A percentile compares a stretch with the other conserved stretches of the same genome.
These are phyloP conservation scores for Hura crepitans DNA, from an alignment of 441 rosid genomes.

Conservation along the genomic window DNA sequence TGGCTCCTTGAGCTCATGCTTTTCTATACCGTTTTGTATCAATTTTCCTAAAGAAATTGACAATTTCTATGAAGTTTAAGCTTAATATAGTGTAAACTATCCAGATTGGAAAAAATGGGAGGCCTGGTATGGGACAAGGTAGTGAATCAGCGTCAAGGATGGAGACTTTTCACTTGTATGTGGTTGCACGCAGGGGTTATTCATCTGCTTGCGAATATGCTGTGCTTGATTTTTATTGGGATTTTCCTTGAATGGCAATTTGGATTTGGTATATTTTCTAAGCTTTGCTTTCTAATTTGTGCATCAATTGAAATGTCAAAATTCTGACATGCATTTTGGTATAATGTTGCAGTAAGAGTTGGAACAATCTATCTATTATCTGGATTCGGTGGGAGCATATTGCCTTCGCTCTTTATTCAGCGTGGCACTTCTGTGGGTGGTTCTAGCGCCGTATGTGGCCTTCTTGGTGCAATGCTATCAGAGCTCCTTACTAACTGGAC, in stretches of 20 bases:
- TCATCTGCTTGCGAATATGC: slow-evolving; percentile 73
- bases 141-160: slow-evolving; percentile 62
- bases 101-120: slow-evolving; percentile 80
- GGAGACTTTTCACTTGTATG: slow-evolving; percentile 75
- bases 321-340: slow-evolving; percentile 16
- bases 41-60: no score
- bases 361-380: slow-evolving; percentile 68
- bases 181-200: slow-evolving; percentile 89
- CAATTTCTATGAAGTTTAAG: no score
- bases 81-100: slow-evolving; percentile 15
- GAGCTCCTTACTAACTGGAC: slow-evolving; percentile 94
- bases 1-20: no score
- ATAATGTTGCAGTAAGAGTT: slow-evolving; percentile 50
- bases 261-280: slow-evolving; percentile 57
- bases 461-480: slow-evolving; percentile 88
- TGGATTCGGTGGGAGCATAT: slow-evolving; percentile 75
- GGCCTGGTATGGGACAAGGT: slow-evolving; percentile 70
- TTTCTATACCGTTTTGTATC: no score
- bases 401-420: slow-evolving; percentile 68
- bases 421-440: slow-evolving; percentile 76
- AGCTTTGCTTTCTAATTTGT: background rate
- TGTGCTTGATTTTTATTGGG: slow-evolving; percentile 65
- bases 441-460: slow-evolving; percentile 93
- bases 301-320: background rate
- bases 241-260: slow-evolving; percentile 84